Evolutionary conservation across 768 basidiomycete species (phyloP).

Genomic region (Suillus subalutaceus): DNA sequence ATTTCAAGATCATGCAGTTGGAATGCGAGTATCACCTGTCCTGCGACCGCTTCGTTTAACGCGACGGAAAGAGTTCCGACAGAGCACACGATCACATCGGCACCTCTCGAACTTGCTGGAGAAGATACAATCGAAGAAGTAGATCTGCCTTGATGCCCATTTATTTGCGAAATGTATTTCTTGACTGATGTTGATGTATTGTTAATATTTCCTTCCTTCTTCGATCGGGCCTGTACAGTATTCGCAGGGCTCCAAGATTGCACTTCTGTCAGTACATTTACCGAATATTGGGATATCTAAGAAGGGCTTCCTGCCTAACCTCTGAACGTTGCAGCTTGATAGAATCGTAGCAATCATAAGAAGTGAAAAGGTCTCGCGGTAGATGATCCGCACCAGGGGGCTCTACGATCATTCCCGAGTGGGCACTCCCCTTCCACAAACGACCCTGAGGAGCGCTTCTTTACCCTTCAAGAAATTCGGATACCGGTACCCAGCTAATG

Average conservation of each 20-base stretch:
- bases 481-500: not conserved
- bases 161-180: not conserved
- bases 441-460: not conserved
- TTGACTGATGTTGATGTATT: not conserved
- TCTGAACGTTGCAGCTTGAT: not conserved
- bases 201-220: not conserved
- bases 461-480: no score
- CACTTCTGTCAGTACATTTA: not conserved
- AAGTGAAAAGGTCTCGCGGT: not conserved
- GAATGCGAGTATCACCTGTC: not conserved
- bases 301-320: not conserved
- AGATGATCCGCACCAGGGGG: not conserved
- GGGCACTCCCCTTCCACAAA: not conserved
- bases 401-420: not conserved
- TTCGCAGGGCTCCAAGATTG: not conserved
- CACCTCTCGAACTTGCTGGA: not conserved
- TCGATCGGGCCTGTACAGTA: not conserved
- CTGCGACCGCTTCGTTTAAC: not conserved
- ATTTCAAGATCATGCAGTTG: slow-evolving; percentile 1
- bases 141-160: not conserved
- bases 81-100: not conserved
- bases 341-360: not conserved
- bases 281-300: not conserved
- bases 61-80: not conserved
- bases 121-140: not conserved